A percentile compares a stretch with the other conserved stretches of the same genome.
Evolutionary conservation across 2,329 filamentous ascomycete species (phyloP).

Genomic region (Neocucurbitaria cava): DNA sequence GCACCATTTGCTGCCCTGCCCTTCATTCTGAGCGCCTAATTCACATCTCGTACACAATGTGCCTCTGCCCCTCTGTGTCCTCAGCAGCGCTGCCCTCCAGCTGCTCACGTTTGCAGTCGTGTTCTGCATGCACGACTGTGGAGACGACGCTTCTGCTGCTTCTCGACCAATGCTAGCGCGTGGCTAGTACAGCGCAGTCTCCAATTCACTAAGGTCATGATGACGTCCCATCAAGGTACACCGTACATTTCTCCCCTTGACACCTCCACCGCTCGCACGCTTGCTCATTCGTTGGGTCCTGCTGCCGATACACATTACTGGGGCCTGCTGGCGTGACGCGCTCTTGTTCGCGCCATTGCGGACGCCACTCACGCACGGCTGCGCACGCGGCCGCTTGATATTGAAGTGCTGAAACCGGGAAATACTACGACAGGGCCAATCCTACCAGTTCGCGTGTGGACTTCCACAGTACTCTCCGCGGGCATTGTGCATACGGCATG

Average conservation of each 20-base stretch:
- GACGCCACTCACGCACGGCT: conserved; percentile 4
- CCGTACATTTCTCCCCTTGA: background rate
- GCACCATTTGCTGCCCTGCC: too few relatives aligned
- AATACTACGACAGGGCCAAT: background rate
- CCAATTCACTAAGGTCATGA: background rate
- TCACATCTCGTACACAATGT: too few relatives aligned
- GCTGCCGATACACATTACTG: background rate
- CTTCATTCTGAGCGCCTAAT: too few relatives aligned
- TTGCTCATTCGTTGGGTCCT: conserved; percentile 2
- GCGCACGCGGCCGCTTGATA: background rate
- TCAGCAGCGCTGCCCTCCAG: background rate
- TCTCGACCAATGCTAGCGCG: background rate
- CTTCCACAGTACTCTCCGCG: background rate
- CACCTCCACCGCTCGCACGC: conserved; percentile 1
- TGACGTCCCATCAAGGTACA: too few relatives aligned
- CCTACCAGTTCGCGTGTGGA: too few relatives aligned
- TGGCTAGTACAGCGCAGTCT: background rate
- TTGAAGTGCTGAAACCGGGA: background rate
- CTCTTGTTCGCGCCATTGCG: background rate
- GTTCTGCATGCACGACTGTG: background rate
- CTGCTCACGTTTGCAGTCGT: too few relatives aligned
- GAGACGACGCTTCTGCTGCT: background rate
- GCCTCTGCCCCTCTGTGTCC: too few relatives aligned
- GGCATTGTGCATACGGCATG: background rate
- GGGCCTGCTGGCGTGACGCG: conserved; percentile 1